Evolutionary conservation across 2,329 filamentous ascomycete genomes (phyloP), one percentile per base, ranked within the genome.

Genomic region (Lachnellula suecica): DNA sequence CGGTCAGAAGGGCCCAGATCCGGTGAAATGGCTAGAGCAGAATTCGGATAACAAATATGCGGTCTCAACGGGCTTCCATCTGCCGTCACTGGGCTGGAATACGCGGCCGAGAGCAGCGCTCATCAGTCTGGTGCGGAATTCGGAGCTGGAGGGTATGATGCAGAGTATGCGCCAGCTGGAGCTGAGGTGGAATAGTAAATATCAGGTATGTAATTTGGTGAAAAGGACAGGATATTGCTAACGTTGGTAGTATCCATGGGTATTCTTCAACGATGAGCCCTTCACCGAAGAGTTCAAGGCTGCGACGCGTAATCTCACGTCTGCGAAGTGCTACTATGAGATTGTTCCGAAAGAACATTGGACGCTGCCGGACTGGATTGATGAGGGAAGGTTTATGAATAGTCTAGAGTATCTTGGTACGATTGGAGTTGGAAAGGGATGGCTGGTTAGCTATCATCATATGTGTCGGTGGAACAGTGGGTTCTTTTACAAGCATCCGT

Each of bases 381-480:
- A 97, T 70, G 87, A 96, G 73, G 88, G 95, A 51, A 93, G 89
- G 75, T 94, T 94, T 40, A 83, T 83, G 68, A 87, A 89, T 71
- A 90, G 93, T 54, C 88, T 93, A 54, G 86, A 96, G 74, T 90
- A 96, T 65, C 96, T 97, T 89, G 85, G 84, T 49, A 83, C 89
- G 68, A 86, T 87, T 70, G 94, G 96, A 75, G 95, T 97, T 71
- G 97, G 97, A 70, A 97, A 97, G 70, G 94, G 93, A 48, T 93
- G 96, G 74, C 96, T 91, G 25, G 76, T 95, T 72, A 95, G 89
- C 75, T 99, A 99, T 78, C 86, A 94, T 59, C 94, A 99, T 78
- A 99, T 97, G 94, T 99, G 94, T 74, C 89, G 94, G 58, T 94
- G 89, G 89, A 92, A 91, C 70, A 87, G 85, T 57, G 89, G 89